These are phyloP conservation scores for Acrocalymma vagum DNA, from an alignment of 2,329 filamentous ascomycete species.

Conservation along the genomic window DNA sequence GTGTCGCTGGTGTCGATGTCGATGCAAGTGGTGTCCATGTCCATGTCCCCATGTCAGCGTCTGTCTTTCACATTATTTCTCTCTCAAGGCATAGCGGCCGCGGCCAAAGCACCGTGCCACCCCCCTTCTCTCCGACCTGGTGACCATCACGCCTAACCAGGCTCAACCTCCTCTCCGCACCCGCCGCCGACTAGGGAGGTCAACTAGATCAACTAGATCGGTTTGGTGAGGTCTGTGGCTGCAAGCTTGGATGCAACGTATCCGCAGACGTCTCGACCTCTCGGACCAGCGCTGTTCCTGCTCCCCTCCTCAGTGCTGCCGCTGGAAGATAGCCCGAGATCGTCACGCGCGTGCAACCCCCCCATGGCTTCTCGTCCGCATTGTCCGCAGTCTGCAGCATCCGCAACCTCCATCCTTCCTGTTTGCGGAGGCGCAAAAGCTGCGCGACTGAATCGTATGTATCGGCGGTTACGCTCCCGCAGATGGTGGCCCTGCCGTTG, in stretches of 20 bases:
- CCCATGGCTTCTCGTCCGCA: constrained; percentile 19
- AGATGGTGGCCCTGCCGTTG: constrained; percentile 39
- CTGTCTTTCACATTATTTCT: no score
- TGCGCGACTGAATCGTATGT: constrained; percentile 36
- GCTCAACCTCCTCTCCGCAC: no score
- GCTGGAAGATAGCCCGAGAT: constrained; percentile 35
- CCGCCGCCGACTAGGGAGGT: no score
- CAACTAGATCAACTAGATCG: no score
- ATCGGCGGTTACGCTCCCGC: constrained; percentile 42
- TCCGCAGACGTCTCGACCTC: not conserved
- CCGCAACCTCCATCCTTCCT: constrained; percentile 5
- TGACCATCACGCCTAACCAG: no score
- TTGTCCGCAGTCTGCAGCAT: constrained; percentile 9
- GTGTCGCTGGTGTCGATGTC: no score
- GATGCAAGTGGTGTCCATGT: no score
- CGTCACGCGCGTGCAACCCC: constrained; percentile 35
- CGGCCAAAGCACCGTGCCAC: no score
- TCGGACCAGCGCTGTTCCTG: constrained; percentile 19
- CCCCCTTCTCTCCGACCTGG: no score
- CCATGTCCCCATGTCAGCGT: no score
- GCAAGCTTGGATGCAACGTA: constrained; percentile 13
- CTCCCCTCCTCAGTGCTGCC: constrained; percentile 22
- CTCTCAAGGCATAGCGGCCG: no score
- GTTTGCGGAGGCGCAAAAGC: constrained; percentile 19
- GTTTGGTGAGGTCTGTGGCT: no score